These are phyloP conservation scores for Kockovaella imperatae DNA, from an alignment of 768 basidiomycete genomes.

Conservation along the genomic window DNA sequence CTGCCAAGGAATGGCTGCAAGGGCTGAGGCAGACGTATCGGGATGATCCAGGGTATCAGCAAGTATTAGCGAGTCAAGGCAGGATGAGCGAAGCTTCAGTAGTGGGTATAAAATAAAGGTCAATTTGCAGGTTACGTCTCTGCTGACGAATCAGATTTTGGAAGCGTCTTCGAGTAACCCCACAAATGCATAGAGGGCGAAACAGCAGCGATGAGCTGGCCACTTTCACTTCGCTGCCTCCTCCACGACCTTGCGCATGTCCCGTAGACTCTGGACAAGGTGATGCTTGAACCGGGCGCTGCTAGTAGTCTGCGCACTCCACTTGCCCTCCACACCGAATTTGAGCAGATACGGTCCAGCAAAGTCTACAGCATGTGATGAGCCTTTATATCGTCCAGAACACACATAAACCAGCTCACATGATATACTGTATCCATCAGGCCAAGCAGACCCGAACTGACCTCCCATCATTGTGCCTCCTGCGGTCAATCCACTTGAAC, in stretches of 20 bases:
- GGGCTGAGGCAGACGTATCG: too few relatives aligned
- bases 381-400: conserved; percentile 3
- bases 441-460: conserved; percentile 76
- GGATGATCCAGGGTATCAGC: too few relatives aligned
- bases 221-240: too few relatives aligned
- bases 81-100: too few relatives aligned
- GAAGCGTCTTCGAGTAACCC: too few relatives aligned
- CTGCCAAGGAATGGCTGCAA: too few relatives aligned
- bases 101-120: too few relatives aligned
- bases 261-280: conserved; percentile 56
- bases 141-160: too few relatives aligned
- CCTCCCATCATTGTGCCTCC: conserved; percentile 82
- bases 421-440: conserved; percentile 88
- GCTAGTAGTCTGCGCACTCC: conserved; percentile 60
- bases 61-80: too few relatives aligned
- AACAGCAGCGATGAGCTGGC: too few relatives aligned
- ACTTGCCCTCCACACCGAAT: conserved; percentile 89
- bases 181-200: too few relatives aligned
- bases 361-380: conserved; percentile 55
- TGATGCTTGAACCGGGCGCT: conserved; percentile 60
- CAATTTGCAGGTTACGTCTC: too few relatives aligned
- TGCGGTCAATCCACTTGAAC: conserved; percentile 80
- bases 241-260: conserved; percentile 55
- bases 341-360: conserved; percentile 70
- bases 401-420: conserved; percentile 52